A percentile compares a stretch with the other conserved stretches of the same genome.
phyloP scores from a whole-genome alignment of 805 yeast species.

The Zygoascus bituminiphila region DNA sequence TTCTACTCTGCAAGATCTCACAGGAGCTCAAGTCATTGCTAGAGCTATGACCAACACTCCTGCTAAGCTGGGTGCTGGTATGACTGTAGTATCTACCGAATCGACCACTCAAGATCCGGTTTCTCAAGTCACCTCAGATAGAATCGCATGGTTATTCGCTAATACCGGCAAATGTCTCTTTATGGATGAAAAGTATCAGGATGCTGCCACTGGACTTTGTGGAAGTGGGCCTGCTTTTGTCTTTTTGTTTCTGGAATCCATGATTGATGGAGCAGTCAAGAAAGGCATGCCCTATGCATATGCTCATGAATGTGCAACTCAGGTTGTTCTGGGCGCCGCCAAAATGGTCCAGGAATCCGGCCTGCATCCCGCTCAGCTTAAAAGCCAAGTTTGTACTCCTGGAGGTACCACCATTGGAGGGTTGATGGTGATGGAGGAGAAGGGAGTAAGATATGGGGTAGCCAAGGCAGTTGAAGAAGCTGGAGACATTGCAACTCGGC shows the following conservation, averaged over 20 bases:
- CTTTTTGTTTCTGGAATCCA: constrained; percentile 77
- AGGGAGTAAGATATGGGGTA: constrained; percentile 79
- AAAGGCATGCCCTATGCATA: constrained; percentile 86
- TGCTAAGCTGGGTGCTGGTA: constrained; percentile 84
- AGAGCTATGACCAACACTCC: constrained; percentile 99
- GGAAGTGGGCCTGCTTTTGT: constrained; percentile 98
- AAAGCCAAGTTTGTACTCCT: constrained; percentile 88
- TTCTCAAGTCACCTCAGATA: constrained; percentile 23
- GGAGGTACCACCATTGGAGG: constrained; percentile 99
- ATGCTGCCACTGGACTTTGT: constrained; percentile 88
- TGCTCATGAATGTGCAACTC: constrained; percentile 81
- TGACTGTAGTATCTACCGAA: constrained; percentile 74
- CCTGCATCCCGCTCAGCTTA: constrained; percentile 80
- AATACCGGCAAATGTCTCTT: constrained; percentile 35
- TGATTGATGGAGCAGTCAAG: constrained; percentile 89
- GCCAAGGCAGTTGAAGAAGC: constrained; percentile 88
- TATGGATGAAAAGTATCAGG: constrained; percentile 77
- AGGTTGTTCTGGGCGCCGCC: constrained; percentile 90
- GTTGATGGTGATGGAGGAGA: constrained; percentile 82
- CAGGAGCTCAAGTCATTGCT: constrained; percentile 42
- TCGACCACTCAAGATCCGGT: constrained; percentile 38
- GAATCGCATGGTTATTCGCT: constrained; percentile 35
- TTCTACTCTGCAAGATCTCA: constrained; percentile 45
- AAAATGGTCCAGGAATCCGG: constrained; percentile 79
- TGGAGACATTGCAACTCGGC: constrained; percentile 56